Percentiles rank a stretch among this genome's conserved stretches.
phyloP scores from a whole-genome alignment of 169 alveolate species.

The Eimeria sp. region DNA sequence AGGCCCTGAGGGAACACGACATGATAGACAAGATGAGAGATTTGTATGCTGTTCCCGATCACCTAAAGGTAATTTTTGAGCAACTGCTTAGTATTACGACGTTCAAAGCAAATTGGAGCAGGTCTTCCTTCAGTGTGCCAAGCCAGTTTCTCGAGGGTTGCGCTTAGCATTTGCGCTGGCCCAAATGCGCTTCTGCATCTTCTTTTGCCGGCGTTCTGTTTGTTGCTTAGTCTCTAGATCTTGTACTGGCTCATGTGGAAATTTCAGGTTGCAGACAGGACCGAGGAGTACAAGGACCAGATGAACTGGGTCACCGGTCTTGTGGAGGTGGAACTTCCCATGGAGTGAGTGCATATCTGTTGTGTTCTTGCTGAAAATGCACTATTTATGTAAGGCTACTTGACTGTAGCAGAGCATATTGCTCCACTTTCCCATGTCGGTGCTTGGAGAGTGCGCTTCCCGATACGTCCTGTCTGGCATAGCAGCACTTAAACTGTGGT shows the following conservation, averaged over 20 bases:
- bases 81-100: background rate
- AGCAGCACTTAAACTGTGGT: background rate
- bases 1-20: conserved; percentile 44
- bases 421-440: too few relatives aligned
- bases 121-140: background rate
- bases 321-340: conserved; percentile 83
- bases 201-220: background rate
- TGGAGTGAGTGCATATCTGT: conserved; percentile 68
- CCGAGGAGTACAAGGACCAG: conserved; percentile 76
- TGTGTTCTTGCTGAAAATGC: background rate
- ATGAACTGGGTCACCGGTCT: conserved; percentile 86
- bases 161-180: background rate
- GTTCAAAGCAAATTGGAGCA: background rate
- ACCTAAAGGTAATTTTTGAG: conserved; percentile 29
- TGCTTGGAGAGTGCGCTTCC: too few relatives aligned
- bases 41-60: conserved; percentile 73
- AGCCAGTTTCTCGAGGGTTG: background rate
- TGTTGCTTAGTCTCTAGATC: background rate
- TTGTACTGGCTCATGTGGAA: background rate
- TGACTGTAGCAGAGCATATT: too few relatives aligned
- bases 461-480: too few relatives aligned
- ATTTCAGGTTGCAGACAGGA: conserved; percentile 76
- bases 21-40: conserved; percentile 59
- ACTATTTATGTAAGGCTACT: too few relatives aligned
- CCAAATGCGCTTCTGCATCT: background rate